These are phyloP conservation scores for Oryza glaberrima DNA, from an alignment of 176 grass and related monocot genomes.

Conservation along the genomic window DNA sequence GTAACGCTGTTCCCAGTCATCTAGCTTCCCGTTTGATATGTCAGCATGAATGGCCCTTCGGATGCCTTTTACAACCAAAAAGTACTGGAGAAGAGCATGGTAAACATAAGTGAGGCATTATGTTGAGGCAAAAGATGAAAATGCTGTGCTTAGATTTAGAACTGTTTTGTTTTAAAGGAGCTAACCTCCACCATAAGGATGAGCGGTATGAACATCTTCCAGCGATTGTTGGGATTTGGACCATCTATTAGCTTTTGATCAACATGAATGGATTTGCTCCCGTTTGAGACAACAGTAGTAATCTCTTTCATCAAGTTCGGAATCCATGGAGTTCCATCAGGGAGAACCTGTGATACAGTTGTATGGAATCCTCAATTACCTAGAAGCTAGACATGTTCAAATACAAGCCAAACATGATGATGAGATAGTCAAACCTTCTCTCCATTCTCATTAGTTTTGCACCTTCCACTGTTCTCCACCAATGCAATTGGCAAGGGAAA, in stretches of 20 bases:
- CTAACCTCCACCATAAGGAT: constrained; percentile 77
- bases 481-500: constrained; percentile 69
- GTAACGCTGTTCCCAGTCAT: constrained; percentile 86
- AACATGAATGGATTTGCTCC: constrained; percentile 72
- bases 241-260: constrained; percentile 95
- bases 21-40: constrained; percentile 59
- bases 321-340: constrained; percentile 84
- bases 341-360: constrained; percentile 69
- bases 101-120: constrained; percentile 19
- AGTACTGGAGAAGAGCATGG: constrained; percentile 62
- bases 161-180: constrained; percentile 6
- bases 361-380: constrained; percentile 17
- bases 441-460: constrained; percentile 82
- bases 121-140: background rate
- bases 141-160: constrained; percentile 22
- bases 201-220: constrained; percentile 85
- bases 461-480: constrained; percentile 94
- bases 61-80: constrained; percentile 80
- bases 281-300: constrained; percentile 75
- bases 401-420: constrained; percentile 28
- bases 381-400: constrained; percentile 2
- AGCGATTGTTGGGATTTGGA: constrained; percentile 81
- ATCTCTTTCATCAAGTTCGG: constrained; percentile 90
- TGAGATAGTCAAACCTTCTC: constrained; percentile 72
- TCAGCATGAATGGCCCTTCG: constrained; percentile 62